These are phyloP conservation scores for Massospora cicadina DNA, from an alignment of 371 early-diverging fungal species.

Conservation along the genomic window DNA sequence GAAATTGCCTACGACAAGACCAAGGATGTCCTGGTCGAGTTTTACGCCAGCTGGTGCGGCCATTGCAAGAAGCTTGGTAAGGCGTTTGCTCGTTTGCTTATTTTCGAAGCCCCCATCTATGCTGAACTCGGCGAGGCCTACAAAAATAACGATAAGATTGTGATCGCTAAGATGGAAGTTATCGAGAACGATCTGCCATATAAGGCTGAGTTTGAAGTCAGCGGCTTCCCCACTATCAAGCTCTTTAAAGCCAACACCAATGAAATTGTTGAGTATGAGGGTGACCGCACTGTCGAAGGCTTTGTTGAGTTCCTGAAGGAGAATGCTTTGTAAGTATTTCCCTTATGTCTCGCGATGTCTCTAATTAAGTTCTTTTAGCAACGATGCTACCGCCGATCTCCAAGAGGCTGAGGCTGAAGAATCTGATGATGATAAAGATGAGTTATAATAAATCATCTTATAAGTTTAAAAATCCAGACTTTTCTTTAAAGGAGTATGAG, in stretches of 20 bases:
- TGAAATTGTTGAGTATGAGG: conserved; percentile 61
- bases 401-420: not conserved
- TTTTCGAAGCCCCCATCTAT: conserved; percentile 16
- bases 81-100: not conserved
- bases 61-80: conserved; percentile 18
- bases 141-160: conserved; percentile 23
- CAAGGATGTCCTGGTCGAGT: conserved; percentile 87
- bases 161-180: conserved; percentile 90
- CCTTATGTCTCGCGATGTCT: not conserved
- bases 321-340: not conserved
- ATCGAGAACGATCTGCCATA: conserved; percentile 88
- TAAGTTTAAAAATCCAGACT: not conserved
- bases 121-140: conserved; percentile 20
- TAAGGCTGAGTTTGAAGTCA: conserved; percentile 39
- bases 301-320: conserved; percentile 47
- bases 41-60: conserved; percentile 29
- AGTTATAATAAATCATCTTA: not conserved
- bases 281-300: conserved; percentile 59
- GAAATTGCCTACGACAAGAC: conserved; percentile 60
- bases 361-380: not conserved
- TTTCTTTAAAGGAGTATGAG: too few species aligned
- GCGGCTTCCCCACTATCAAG: conserved; percentile 93
- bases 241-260: conserved; percentile 64
- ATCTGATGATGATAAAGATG: not conserved
- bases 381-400: not conserved